Evolutionary conservation across 768 basidiomycete species (phyloP), one percentile per base, ranked within the genome.

Genomic region (Serendipita sp.): DNA sequence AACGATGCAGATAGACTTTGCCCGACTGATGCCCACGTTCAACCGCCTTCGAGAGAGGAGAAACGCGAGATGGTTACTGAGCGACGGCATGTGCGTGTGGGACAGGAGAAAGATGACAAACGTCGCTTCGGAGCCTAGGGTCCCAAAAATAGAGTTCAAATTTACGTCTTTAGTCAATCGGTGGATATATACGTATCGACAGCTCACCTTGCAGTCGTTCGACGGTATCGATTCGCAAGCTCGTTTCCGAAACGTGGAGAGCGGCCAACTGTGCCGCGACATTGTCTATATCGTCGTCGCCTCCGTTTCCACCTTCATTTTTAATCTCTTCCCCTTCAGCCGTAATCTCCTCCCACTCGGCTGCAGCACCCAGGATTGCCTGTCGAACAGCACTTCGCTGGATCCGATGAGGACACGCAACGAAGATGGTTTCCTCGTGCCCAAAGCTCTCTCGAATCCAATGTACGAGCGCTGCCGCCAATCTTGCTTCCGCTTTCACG

Each of bases 41-140:
- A 82, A 69, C 4, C 80, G 70, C 53, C 80, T 73, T 15, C 80
- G 75, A 64, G 80, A 78, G 11, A 82, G 71, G 5, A 82, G 69
- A 67, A 81, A 82, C 1, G 70, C 71, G 3, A 80, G 72, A 65
- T 79, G 77, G 2, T 73, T 66, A 1, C 72, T 68, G 13, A 66
- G 15, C 28, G 63, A 67, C 32, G 75, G 71, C 0, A 73, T 70
- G 37, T 73, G 74, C 28, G 80, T 78, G 16, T 79, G 67, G 10
- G 80, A 79, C 69, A 82, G 79, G 15, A 81, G 70, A 64, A 80
- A 82, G 38, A 82, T 79, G 5, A 82, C 81, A 62, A 81, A 80
- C 1, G 77, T 73, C 1, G 81, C 81, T 67, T 82, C 81, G 2
- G 80, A 80, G 63, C 80, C 80, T 24, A 24, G 24, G 24, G 24